Evolutionary conservation across 108 stramenopile genomes (phyloP).

Genomic region (Nannochloropsis oceanica): DNA sequence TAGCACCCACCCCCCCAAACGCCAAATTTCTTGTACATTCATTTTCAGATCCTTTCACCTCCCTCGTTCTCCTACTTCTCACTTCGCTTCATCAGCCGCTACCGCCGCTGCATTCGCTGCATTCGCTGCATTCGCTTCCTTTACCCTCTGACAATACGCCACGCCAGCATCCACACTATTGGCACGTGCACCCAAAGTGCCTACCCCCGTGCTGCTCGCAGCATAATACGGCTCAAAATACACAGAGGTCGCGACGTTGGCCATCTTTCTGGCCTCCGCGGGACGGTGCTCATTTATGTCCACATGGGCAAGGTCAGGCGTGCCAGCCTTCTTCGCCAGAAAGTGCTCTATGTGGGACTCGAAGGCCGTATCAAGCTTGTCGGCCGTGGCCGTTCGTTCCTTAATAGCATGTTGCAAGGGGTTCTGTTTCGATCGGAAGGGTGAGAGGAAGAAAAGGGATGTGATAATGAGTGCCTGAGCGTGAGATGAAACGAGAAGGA

Average conservation of each 20-base stretch:
- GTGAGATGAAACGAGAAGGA: background rate
- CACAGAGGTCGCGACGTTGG: background rate
- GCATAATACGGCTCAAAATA: background rate
- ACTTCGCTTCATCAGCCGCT: no score
- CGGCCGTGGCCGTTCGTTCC: background rate
- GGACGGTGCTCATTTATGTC: background rate
- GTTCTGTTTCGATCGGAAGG: background rate
- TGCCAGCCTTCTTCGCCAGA: background rate
- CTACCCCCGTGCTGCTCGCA: background rate
- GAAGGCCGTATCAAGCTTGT: background rate
- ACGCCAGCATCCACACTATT: background rate
- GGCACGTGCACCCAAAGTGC: background rate
- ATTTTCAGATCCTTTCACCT: no score
- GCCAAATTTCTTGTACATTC: no score
- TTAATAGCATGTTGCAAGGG: background rate
- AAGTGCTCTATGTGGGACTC: background rate
- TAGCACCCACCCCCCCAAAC: no score
- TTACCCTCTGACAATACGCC: background rate
- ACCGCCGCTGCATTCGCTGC: background rate
- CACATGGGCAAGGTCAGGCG: background rate
- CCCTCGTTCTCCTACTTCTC: no score
- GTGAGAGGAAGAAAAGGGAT: background rate
- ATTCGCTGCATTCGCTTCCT: background rate
- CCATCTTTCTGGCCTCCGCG: background rate
- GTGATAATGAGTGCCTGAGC: background rate